phyloP scores from a whole-genome alignment of 2,329 filamentous ascomycete species.

The Cladosporium sp. region DNA sequence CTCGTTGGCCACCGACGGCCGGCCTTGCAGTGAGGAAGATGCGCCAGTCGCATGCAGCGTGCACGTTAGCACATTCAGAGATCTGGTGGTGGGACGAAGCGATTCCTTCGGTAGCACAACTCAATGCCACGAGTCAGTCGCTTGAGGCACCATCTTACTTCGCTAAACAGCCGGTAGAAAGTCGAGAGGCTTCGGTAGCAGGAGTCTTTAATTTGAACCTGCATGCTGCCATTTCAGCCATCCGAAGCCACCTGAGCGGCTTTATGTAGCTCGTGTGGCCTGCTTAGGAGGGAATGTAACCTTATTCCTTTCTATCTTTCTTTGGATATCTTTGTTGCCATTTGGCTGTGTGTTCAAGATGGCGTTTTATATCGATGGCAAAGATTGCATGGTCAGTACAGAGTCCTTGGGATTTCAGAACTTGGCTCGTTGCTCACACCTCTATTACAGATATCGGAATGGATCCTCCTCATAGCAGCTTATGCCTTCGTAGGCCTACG shows the following conservation, averaged over 20 bases:
- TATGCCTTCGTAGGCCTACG: conserved; percentile 59
- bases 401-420: not conserved
- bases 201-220: not conserved
- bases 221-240: not conserved
- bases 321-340: not conserved
- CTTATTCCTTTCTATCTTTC: not conserved
- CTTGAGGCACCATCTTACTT: not conserved
- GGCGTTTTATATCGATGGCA: conserved; percentile 12
- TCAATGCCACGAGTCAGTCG: not conserved
- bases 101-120: not conserved
- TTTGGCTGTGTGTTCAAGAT: conserved; percentile 1
- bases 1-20: not conserved
- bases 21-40: too few relatives aligned
- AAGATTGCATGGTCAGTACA: conserved; percentile 14
- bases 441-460: conserved; percentile 39
- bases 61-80: not conserved
- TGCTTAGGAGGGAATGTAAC: not conserved
- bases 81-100: not conserved
- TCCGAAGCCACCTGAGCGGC: not conserved
- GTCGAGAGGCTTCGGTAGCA: not conserved
- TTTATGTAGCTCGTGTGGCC: not conserved
- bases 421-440: conserved; percentile 31
- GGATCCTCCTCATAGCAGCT: conserved; percentile 65
- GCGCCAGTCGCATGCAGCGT: too few relatives aligned
- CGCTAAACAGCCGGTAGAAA: not conserved